A percentile compares a stretch with the other conserved stretches of the same genome.
phyloP scores from a whole-genome alignment of 768 basidiomycete species.

The Mycena filopes region DNA sequence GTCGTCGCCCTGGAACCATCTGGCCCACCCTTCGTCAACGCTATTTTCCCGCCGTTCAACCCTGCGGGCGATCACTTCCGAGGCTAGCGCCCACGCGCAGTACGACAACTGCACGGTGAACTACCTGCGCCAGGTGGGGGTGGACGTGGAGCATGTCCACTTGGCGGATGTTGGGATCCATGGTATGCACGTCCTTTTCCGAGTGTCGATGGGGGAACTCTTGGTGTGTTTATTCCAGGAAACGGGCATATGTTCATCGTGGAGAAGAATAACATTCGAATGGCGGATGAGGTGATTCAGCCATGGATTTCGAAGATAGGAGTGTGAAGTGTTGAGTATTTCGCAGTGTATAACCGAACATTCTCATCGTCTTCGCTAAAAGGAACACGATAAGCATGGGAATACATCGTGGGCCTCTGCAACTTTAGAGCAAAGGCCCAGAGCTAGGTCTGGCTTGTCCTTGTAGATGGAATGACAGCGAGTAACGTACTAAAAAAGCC shows the following conservation, averaged over 20 bases:
- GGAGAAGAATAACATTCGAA: conserved; percentile 49
- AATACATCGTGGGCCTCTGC: too few species aligned
- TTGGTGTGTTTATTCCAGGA: too few species aligned
- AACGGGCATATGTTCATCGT: conserved; percentile 55
- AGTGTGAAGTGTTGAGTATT: neutral
- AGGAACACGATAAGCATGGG: too few species aligned
- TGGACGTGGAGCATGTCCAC: conserved; percentile 44
- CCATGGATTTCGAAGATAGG: conserved; percentile 43
- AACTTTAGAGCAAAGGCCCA: too few species aligned
- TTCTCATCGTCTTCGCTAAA: too few species aligned
- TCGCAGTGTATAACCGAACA: too few species aligned
- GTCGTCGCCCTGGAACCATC: conserved; percentile 51
- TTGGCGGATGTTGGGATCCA: conserved; percentile 44
- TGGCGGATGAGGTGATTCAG: conserved; percentile 44
- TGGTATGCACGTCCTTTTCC: too few species aligned
- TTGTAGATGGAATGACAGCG: too few species aligned
- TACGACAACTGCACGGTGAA: conserved; percentile 48
- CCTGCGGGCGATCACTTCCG: conserved; percentile 49
- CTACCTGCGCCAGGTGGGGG: conserved; percentile 47
- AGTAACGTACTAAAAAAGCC: too few species aligned
- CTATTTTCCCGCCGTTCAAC: conserved; percentile 40
- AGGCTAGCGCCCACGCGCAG: conserved; percentile 49
- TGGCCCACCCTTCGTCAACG: conserved; percentile 49
- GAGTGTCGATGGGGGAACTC: too few species aligned
- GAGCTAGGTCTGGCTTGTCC: too few species aligned